Percentiles rank a stretch among this genome's conserved stretches.
Conservation (phyloP, 306 rosid genomes). For the Cucumis sativus region DNA sequence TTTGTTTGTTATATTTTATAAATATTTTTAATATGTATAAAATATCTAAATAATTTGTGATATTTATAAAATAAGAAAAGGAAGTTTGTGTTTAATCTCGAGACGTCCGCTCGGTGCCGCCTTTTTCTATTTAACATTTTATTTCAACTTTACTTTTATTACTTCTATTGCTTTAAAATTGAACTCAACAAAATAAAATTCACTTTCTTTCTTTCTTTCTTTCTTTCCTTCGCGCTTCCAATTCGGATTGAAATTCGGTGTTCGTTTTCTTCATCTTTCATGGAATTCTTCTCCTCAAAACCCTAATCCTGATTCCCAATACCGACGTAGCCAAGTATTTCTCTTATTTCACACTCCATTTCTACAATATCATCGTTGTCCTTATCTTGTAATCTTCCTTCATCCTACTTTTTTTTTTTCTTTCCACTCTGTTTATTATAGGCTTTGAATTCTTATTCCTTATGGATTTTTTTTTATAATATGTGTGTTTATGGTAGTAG, state of each 20-base stretch:
- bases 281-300: background rate
- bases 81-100: background rate
- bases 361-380: background rate
- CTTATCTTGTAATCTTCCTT: background rate
- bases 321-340: background rate
- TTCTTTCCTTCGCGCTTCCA: background rate
- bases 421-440: constrained; percentile 2
- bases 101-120: background rate
- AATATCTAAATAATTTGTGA: too few species aligned
- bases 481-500: background rate
- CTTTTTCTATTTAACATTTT: too few species aligned
- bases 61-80: background rate
- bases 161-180: too few species aligned
- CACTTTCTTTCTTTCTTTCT: too few species aligned
- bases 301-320: background rate
- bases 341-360: background rate
- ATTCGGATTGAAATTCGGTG: background rate
- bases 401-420: background rate
- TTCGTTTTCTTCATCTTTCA: background rate
- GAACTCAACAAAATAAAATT: too few species aligned
- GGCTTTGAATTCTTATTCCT: constrained; percentile 3
- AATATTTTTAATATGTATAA: too few species aligned
- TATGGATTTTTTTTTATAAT: background rate
- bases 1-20: too few species aligned
- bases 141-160: too few species aligned